Percentiles rank a stretch among this genome's conserved stretches.
These are phyloP conservation scores for Cladosporium austrohemisphaericum DNA, from an alignment of 2,329 filamentous ascomycete species.

Conservation along the genomic window DNA sequence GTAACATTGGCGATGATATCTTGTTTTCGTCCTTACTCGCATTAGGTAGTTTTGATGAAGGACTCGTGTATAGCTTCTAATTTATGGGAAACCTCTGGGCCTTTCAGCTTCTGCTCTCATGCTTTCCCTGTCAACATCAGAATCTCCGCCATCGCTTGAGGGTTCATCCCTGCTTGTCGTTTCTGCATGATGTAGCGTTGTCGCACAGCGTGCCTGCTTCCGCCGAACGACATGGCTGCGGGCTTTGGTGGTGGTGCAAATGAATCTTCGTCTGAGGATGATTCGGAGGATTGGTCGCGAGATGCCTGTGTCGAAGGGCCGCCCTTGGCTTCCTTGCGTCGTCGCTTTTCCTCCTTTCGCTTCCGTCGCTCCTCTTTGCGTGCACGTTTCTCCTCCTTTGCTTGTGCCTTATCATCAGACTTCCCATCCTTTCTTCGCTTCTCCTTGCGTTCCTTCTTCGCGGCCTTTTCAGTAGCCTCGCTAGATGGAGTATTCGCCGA, in stretches of 20 bases:
- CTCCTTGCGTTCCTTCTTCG: conserved; percentile 24
- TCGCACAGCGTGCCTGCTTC: conserved; percentile 65
- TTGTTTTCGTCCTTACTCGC: no score
- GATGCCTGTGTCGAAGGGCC: conserved; percentile 10
- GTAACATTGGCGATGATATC: no score
- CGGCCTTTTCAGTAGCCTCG: conserved; percentile 38
- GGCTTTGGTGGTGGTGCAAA: conserved; percentile 30
- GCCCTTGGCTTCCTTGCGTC: conserved; percentile 12
- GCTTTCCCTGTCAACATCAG: conserved; percentile 60
- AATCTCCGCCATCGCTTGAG: conserved; percentile 80
- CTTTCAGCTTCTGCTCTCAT: not conserved
- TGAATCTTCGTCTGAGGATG: conserved; percentile 25
- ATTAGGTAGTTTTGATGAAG: no score
- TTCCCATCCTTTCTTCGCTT: conserved; percentile 22
- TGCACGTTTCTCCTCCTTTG: conserved; percentile 46
- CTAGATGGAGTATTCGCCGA: conserved; percentile 22
- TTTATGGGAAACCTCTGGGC: not conserved
- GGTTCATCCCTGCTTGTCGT: conserved; percentile 74
- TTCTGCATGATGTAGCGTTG: conserved; percentile 86
- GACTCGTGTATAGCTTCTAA: not conserved
- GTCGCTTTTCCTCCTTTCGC: conserved; percentile 50
- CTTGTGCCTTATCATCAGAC: conserved; percentile 29
- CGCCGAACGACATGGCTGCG: conserved; percentile 20
- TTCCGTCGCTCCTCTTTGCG: conserved; percentile 43
- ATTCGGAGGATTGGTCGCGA: conserved; percentile 17